These are phyloP conservation scores for Alternaria sp. DNA, from an alignment of 2,329 filamentous ascomycete genomes.

Conservation along the genomic window DNA sequence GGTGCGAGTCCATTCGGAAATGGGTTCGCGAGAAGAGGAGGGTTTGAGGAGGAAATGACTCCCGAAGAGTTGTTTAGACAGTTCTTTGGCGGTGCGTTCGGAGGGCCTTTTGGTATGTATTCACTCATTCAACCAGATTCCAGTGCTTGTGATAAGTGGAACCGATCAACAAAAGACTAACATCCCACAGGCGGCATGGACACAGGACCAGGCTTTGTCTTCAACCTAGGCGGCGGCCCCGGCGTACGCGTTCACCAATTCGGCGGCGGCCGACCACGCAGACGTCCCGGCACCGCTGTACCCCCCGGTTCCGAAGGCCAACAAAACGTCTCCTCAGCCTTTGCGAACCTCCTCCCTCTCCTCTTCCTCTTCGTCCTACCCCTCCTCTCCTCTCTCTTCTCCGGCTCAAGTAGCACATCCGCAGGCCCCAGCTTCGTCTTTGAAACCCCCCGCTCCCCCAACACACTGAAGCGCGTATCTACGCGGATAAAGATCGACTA, in stretches of 20 bases:
- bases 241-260: slow-evolving; percentile 96
- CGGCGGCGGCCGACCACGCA: slow-evolving; percentile 78
- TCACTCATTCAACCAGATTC: background rate
- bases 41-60: slow-evolving; percentile 91
- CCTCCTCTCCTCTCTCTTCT: slow-evolving; percentile 81
- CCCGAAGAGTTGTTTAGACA: slow-evolving; percentile 97
- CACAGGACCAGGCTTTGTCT: slow-evolving; percentile 87
- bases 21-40: slow-evolving; percentile 64
- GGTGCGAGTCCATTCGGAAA: slow-evolving; percentile 70
- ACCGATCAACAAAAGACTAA: slow-evolving; percentile 4
- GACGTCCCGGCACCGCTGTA: slow-evolving; percentile 72
- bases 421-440: slow-evolving; percentile 78
- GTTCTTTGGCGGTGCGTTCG: slow-evolving; percentile 85
- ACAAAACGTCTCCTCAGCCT: slow-evolving; percentile 60
- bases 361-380: slow-evolving; percentile 84
- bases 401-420: slow-evolving; percentile 52
- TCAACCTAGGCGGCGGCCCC: slow-evolving; percentile 91
- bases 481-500: slow-evolving; percentile 79
- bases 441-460: slow-evolving; percentile 73
- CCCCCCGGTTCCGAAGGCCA: slow-evolving; percentile 60
- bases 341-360: slow-evolving; percentile 84
- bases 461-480: slow-evolving; percentile 78
- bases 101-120: slow-evolving; percentile 71
- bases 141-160: background rate
- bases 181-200: slow-evolving; percentile 68